Conservation (phyloP, 768 basidiomycete species). For the Boletus edulis region DNA sequence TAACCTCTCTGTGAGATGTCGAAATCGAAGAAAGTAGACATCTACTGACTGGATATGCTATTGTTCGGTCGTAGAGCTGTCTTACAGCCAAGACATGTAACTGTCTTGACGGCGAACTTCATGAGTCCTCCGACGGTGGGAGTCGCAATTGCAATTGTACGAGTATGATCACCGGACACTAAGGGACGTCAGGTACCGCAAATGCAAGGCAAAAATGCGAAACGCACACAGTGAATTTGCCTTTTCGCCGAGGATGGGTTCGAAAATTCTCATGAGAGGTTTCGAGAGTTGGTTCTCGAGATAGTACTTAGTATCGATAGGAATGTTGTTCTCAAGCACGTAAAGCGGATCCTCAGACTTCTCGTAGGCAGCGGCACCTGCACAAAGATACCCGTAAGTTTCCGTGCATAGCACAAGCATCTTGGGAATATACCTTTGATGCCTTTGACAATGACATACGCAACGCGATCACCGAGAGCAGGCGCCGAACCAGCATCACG, state of each 20-base stretch:
- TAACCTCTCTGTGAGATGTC: slow-evolving; percentile 3
- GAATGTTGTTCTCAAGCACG: slow-evolving; percentile 96
- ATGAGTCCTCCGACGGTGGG: slow-evolving; percentile 95
- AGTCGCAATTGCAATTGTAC: slow-evolving; percentile 94
- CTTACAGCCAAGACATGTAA: slow-evolving; percentile 94
- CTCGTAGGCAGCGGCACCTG: slow-evolving; percentile 97
- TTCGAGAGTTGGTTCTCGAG: slow-evolving; percentile 98
- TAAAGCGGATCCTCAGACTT: slow-evolving; percentile 98
- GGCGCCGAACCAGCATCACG: slow-evolving; percentile 98
- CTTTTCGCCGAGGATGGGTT: slow-evolving; percentile 94
- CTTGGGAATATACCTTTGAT: slow-evolving; percentile 67
- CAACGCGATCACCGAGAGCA: slow-evolving; percentile 96
- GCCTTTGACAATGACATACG: slow-evolving; percentile 97
- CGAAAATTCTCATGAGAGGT: slow-evolving; percentile 95
- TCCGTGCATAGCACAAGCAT: neutral
- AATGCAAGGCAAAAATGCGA: neutral
- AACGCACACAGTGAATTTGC: slow-evolving; percentile 75
- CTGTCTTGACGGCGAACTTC: slow-evolving; percentile 97
- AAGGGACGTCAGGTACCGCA: slow-evolving; percentile 3
- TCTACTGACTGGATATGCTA: slow-evolving; percentile 60
- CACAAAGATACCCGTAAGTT: neutral
- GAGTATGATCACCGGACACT: slow-evolving; percentile 97
- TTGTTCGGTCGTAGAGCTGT: slow-evolving; percentile 79
- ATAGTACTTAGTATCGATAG: slow-evolving; percentile 97
- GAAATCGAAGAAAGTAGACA: neutral